These are phyloP conservation scores for Aspergillus carlsbadensis DNA, from an alignment of 495 filamentous ascomycete species.

Conservation along the genomic window DNA sequence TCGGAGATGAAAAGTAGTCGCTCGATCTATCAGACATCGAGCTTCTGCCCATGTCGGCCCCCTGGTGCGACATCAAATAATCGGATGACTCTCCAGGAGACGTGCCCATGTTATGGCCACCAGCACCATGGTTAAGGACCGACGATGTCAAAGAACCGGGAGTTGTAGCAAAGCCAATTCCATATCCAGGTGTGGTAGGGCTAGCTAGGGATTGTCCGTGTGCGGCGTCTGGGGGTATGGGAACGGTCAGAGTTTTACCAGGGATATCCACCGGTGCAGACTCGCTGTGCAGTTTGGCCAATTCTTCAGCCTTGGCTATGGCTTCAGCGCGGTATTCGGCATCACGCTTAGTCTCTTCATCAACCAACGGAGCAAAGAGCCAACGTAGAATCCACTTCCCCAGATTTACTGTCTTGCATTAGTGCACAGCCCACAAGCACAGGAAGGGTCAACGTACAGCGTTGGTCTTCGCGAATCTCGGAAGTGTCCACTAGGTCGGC, in stretches of 20 bases:
- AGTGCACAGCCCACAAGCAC: not conserved
- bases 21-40: constrained; percentile 48
- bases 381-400: constrained; percentile 96
- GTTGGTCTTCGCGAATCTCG: constrained; percentile 89
- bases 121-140: constrained; percentile 21
- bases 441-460: constrained; percentile 61
- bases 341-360: constrained; percentile 84
- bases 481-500: constrained; percentile 65
- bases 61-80: constrained; percentile 25
- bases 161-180: constrained; percentile 72
- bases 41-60: constrained; percentile 44
- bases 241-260: constrained; percentile 48
- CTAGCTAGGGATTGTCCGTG: constrained; percentile 52
- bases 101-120: constrained; percentile 35
- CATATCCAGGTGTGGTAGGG: constrained; percentile 69
- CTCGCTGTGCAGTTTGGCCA: constrained; percentile 51
- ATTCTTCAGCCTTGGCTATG: constrained; percentile 58
- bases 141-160: constrained; percentile 43
- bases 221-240: constrained; percentile 44
- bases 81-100: constrained; percentile 26
- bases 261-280: constrained; percentile 72
- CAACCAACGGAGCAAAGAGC: constrained; percentile 84
- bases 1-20: constrained; percentile 66
- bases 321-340: constrained; percentile 66
- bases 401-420: constrained; percentile 73